phyloP scores from a whole-genome alignment of 192 early-diverging fungal species.

The Phlyctochytrium bullatum region DNA sequence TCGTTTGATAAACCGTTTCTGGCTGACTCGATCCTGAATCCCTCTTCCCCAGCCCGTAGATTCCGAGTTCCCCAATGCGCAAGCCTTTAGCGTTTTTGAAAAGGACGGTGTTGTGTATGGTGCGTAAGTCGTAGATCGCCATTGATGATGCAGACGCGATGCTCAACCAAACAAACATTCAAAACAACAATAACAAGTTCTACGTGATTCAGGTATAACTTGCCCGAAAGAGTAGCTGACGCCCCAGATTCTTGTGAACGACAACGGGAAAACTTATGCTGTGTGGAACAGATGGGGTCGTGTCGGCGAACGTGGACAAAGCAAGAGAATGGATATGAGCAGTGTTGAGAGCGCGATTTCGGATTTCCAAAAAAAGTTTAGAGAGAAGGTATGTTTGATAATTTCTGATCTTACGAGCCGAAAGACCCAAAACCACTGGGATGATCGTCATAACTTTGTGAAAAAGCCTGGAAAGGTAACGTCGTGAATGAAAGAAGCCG shows the following conservation, averaged over 20 bases:
- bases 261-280: constrained; percentile 48
- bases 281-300: constrained; percentile 60
- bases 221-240: constrained; percentile 24
- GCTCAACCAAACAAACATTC: constrained; percentile 70
- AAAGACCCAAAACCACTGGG: constrained; percentile 67
- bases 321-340: constrained; percentile 14
- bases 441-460: constrained; percentile 51
- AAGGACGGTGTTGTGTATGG: constrained; percentile 35
- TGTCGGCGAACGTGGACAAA: constrained; percentile 65
- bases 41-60: constrained; percentile 35
- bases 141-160: constrained; percentile 50
- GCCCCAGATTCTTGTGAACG: constrained; percentile 63
- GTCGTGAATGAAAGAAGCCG: not conserved
- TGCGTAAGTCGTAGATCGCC: constrained; percentile 5
- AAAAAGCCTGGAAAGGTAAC: constrained; percentile 45
- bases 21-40: not conserved
- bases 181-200: constrained; percentile 72
- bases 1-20: not conserved
- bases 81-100: constrained; percentile 33
- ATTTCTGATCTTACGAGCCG: constrained; percentile 8
- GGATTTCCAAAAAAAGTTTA: constrained; percentile 65
- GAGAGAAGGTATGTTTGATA: constrained; percentile 45
- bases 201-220: constrained; percentile 65
- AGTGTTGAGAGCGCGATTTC: constrained; percentile 33
- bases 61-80: constrained; percentile 16